phyloP scores from a whole-genome alignment of 2,329 filamentous ascomycete species.

The Xylariaceae sp. region DNA sequence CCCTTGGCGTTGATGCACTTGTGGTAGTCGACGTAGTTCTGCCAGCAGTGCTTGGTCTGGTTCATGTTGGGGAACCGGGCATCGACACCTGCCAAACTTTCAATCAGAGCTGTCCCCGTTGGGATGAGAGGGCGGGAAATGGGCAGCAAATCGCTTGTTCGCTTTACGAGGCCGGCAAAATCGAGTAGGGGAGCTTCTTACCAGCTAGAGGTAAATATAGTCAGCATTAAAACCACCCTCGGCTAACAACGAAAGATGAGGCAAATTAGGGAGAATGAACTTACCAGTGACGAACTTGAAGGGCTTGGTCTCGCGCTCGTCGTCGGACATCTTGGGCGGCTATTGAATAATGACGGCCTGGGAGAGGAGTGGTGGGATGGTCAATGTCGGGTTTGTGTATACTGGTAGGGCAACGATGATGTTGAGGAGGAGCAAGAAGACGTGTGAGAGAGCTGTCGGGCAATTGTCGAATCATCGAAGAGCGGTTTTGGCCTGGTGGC shows the following conservation, averaged over 20 bases:
- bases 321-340: slow-evolving; percentile 85
- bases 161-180: neutral
- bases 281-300: slow-evolving; percentile 99
- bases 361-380: slow-evolving; percentile 38
- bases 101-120: slow-evolving; percentile 20
- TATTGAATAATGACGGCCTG: slow-evolving; percentile 39
- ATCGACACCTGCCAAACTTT: slow-evolving; percentile 79
- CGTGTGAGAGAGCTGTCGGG: slow-evolving; percentile 23
- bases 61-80: slow-evolving; percentile 99
- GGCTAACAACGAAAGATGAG: slow-evolving; percentile 23
- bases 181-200: slow-evolving; percentile 31
- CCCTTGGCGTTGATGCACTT: slow-evolving; percentile 99
- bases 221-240: slow-evolving; percentile 31
- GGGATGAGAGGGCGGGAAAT: neutral
- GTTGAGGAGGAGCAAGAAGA: slow-evolving; percentile 40
- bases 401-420: slow-evolving; percentile 38
- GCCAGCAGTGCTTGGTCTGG: slow-evolving; percentile 99
- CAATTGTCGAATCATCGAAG: slow-evolving; percentile 36
- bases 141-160: neutral
- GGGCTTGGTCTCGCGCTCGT: slow-evolving; percentile 91
- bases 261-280: slow-evolving; percentile 47
- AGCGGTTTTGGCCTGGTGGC: slow-evolving; percentile 38
- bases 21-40: slow-evolving; percentile 99
- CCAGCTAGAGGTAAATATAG: slow-evolving; percentile 38
- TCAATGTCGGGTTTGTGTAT: slow-evolving; percentile 41